Evolutionary conservation across 2,329 filamentous ascomycete genomes (phyloP).

Genomic region (Penicillium sp.): DNA sequence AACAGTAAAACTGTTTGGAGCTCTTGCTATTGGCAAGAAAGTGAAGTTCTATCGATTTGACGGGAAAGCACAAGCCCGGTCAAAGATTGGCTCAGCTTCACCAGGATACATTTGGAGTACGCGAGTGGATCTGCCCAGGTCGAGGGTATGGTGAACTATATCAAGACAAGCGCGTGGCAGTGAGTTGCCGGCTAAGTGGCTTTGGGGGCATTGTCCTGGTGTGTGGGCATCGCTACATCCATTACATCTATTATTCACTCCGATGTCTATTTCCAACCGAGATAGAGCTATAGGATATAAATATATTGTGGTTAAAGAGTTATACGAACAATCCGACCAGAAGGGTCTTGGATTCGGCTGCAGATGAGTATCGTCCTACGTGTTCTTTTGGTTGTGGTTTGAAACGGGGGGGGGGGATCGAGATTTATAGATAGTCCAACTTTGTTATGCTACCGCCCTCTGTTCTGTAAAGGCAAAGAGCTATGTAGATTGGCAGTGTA

Average conservation of each 20-base stretch:
- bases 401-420: no score
- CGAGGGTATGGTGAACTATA: not conserved
- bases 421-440: not conserved
- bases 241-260: no score
- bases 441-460: not conserved
- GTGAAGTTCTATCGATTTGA: not conserved
- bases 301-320: no score
- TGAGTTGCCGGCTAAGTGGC: not conserved
- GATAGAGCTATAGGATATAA: no score
- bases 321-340: no score
- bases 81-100: not conserved
- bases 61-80: not conserved
- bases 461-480: not conserved
- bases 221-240: no score
- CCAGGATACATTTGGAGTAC: not conserved
- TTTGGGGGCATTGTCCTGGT: not conserved
- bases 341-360: no score
- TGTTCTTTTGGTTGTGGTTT: no score
- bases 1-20: not conserved
- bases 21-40: not conserved
- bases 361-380: no score
- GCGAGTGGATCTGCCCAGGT: not conserved
- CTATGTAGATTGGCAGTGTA: not conserved
- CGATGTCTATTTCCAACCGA: no score
- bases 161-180: not conserved